These are phyloP conservation scores for Lasiodiplodia gonubiensis DNA, from an alignment of 2,329 filamentous ascomycete genomes.

Conservation along the genomic window DNA sequence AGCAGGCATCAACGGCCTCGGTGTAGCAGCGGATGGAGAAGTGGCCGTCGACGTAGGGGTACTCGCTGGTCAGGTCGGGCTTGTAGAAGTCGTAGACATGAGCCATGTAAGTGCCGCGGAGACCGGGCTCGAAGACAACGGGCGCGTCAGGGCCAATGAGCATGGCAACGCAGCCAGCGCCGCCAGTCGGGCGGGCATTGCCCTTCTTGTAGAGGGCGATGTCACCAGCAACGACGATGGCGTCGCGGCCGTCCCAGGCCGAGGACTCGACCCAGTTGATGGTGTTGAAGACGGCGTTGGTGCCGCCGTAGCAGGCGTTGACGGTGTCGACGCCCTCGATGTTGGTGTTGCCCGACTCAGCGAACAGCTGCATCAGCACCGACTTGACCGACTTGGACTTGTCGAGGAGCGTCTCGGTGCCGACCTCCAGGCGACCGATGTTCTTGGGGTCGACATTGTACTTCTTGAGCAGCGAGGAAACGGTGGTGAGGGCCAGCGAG, in stretches of 20 bases:
- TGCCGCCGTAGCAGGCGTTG: slow-evolving; percentile 62
- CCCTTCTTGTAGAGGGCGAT: slow-evolving; percentile 63
- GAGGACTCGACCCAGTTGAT: slow-evolving; percentile 62
- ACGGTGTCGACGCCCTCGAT: slow-evolving; percentile 60
- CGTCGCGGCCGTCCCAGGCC: slow-evolving; percentile 59
- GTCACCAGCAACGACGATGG: slow-evolving; percentile 59
- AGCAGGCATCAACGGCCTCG: slow-evolving; percentile 59
- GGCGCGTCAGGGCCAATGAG: slow-evolving; percentile 59
- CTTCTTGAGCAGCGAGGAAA: slow-evolving; percentile 59
- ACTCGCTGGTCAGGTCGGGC: slow-evolving; percentile 60
- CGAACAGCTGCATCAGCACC: slow-evolving; percentile 60
- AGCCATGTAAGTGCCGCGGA: slow-evolving; percentile 57
- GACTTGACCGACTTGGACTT: slow-evolving; percentile 63
- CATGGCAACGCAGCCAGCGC: slow-evolving; percentile 61
- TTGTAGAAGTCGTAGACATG: slow-evolving; percentile 63
- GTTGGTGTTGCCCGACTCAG: slow-evolving; percentile 58
- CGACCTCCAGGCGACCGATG: slow-evolving; percentile 60
- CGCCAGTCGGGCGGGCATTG: slow-evolving; percentile 58
- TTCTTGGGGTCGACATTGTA: slow-evolving; percentile 58
- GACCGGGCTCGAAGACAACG: slow-evolving; percentile 56
- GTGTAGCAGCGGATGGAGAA: slow-evolving; percentile 61
- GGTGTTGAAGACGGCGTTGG: slow-evolving; percentile 61
- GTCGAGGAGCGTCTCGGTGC: slow-evolving; percentile 61
- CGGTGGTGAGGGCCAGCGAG: slow-evolving; percentile 58
- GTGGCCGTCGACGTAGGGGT: slow-evolving; percentile 59